phyloP scores from a whole-genome alignment of 2,329 filamentous ascomycete genomes.

The Aureobasidium sp. region DNA sequence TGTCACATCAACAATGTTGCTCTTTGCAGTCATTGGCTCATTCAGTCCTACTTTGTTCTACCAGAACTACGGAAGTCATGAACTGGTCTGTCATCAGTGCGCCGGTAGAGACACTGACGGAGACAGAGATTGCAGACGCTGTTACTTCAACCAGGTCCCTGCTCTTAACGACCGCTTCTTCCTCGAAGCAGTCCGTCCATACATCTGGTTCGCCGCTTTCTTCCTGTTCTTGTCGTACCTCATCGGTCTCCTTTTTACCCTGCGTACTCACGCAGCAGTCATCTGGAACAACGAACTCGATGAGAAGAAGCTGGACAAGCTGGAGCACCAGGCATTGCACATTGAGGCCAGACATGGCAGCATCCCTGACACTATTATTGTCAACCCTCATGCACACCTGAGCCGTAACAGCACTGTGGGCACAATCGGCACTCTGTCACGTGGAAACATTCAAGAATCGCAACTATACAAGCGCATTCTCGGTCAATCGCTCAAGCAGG shows the following conservation, averaged over 20 bases:
- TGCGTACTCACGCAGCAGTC: constrained; percentile 89
- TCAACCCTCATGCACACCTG: constrained; percentile 12
- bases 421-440: constrained; percentile 32
- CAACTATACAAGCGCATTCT: constrained; percentile 89
- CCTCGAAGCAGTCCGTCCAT: constrained; percentile 80
- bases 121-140: constrained; percentile 72
- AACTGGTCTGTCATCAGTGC: constrained; percentile 71
- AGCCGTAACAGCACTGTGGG: constrained; percentile 13
- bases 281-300: constrained; percentile 81
- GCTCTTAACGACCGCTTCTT: constrained; percentile 84
- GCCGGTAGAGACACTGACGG: constrained; percentile 39
- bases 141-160: constrained; percentile 85
- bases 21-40: constrained; percentile 91
- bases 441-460: constrained; percentile 71
- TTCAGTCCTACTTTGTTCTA: constrained; percentile 97
- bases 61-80: constrained; percentile 96
- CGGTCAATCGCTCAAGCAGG: constrained; percentile 79
- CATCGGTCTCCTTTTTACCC: constrained; percentile 89
- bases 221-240: constrained; percentile 88
- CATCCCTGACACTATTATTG: not conserved
- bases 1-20: constrained; percentile 93
- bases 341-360: constrained; percentile 17
- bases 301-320: constrained; percentile 36
- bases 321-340: constrained; percentile 26
- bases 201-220: constrained; percentile 78